Base-by-base conservation (phyloP, 1,139 yeast genomes). In the Scheffersomyces parashehatae region DNA sequence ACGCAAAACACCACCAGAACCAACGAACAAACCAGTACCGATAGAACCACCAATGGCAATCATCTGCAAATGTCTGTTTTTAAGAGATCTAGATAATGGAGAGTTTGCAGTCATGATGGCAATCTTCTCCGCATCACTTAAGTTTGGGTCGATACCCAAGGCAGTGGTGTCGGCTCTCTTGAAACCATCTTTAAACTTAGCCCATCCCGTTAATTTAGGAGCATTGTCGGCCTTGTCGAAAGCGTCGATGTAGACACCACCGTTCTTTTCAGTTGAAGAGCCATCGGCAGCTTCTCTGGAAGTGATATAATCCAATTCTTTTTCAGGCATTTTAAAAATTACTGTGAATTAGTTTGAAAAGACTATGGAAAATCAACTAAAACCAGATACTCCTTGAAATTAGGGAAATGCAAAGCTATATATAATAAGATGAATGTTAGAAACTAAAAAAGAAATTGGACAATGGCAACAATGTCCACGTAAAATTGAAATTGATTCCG, bases 1-100 rank as follows among this genome's bases (percentile, higher is more conserved):
- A 39, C 69, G 62, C 53, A 88, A 70, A 1, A 90, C 79, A 13
- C 73, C 67, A 39, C 95, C 96, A 20, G 86, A 77, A 46, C 96
- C 96, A 35, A 89, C 83, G 53, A 83, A 81, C 49, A 83, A 65
- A 38, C 90, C 91, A 6, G 95, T 86, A 65, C 96, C 96, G 50
- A 88, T 86, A 42, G 89, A 77, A 50, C 95, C 95, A 59, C 96
- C 96, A 55, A 88, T 83, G 39, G 95, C 95, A 61, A 88, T 83
- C 88, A 88, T 85, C 59, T 85, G 86, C 54, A 88, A 68, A 71
- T 87, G 82, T 67, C 88, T 74, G 37, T 67, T 72, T 52, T 83
- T 82, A 45, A 87, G 73, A 36, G 79, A 73, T 59, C 88, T 74
- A 40, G 81, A 70, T 48, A 88, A 75, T 2, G 95, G 95, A 20